A percentile compares a stretch with the other conserved stretches of the same genome.
Conservation (phyloP, 2,329 filamentous ascomycete species). For the Trichoderma lentiforme region DNA sequence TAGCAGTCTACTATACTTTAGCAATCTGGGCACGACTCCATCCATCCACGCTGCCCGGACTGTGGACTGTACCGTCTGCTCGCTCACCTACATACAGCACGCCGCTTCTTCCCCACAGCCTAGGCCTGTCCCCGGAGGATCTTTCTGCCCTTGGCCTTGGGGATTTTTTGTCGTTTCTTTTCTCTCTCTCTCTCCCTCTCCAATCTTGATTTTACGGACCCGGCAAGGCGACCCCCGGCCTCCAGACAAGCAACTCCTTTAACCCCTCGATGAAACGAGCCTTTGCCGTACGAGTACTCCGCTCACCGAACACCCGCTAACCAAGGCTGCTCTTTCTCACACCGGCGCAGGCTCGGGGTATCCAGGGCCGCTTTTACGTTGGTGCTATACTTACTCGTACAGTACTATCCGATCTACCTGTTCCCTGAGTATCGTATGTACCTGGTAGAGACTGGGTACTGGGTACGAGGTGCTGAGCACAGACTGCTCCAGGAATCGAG, state of each 20-base stretch:
- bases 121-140: neutral
- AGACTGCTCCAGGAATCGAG: neutral
- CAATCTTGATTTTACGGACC: neutral
- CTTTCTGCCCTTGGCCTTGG: neutral
- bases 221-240: neutral
- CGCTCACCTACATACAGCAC: neutral
- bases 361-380: neutral
- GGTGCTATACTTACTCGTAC: neutral
- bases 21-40: neutral
- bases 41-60: neutral
- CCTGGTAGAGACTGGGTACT: neutral
- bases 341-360: constrained; percentile 1
- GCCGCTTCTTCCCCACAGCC: constrained; percentile 14
- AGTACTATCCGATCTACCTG: neutral
- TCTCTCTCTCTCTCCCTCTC: neutral
- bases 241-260: neutral
- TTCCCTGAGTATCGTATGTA: neutral
- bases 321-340: constrained; percentile 1
- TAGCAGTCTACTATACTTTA: neutral
- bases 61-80: too few relatives aligned
- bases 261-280: constrained; percentile 28
- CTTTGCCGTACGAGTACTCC: constrained; percentile 16
- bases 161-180: neutral
- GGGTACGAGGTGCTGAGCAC: neutral
- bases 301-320: constrained; percentile 19